phyloP scores from a whole-genome alignment of 345 rosid genomes.

The Salix koriyanagi region DNA sequence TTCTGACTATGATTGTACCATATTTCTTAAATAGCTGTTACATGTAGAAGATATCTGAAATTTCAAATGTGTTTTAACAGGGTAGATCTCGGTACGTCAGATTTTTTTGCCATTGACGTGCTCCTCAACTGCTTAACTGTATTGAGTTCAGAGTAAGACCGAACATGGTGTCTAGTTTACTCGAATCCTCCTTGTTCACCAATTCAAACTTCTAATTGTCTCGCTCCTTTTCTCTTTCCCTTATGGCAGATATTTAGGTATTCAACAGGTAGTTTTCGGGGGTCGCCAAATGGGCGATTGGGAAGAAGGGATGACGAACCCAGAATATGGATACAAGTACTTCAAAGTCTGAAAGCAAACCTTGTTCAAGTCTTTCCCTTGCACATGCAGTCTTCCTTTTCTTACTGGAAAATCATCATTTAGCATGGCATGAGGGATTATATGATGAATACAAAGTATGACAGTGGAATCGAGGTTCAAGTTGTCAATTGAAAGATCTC shows the following conservation, averaged over 20 bases:
- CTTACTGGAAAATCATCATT: not conserved
- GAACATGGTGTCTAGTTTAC: not conserved
- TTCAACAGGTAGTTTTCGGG: constrained; percentile 84
- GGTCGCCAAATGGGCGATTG: constrained; percentile 80
- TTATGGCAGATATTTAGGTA: constrained; percentile 60
- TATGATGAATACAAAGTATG: not conserved
- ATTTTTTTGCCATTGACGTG: constrained; percentile 72
- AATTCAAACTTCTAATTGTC: not conserved
- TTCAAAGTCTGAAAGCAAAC: constrained; percentile 54
- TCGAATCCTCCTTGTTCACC: not conserved
- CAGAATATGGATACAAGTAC: constrained; percentile 71
- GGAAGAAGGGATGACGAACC: constrained; percentile 88
- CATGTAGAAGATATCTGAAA: not conserved
- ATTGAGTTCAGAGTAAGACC: constrained; percentile 79
- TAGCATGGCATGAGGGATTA: not conserved
- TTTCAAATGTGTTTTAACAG: constrained; percentile 35
- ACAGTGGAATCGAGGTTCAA: not conserved
- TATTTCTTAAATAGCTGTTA: constrained; percentile 1
- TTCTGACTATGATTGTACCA: not conserved
- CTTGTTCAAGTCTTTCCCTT: not conserved
- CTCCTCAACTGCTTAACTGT: constrained; percentile 85
- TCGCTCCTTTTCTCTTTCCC: not conserved
- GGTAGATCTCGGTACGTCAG: constrained; percentile 92
- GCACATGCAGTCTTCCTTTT: not conserved
- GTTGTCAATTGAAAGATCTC: not conserved